A percentile compares a stretch with the other conserved stretches of the same genome.
phyloP scores from a whole-genome alignment of 2,329 filamentous ascomycete genomes.

The Fusarium gaditjirri region DNA sequence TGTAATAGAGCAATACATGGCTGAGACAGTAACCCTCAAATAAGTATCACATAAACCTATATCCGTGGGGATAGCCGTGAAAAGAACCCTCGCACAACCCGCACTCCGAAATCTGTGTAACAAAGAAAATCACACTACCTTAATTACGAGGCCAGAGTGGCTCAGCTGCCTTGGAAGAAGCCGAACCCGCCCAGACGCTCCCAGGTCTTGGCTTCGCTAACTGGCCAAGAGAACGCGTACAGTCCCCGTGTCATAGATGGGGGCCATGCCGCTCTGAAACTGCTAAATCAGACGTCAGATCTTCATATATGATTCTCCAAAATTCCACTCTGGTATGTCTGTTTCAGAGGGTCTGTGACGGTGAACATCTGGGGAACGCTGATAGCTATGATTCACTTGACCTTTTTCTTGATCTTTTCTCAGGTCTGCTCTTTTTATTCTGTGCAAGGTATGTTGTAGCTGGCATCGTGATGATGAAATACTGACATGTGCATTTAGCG shows the following conservation, averaged over 20 bases:
- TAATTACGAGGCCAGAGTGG: constrained; percentile 28
- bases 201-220: constrained; percentile 20
- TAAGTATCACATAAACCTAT: background rate
- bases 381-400: constrained; percentile 17
- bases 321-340: background rate
- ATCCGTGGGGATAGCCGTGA: background rate
- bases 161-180: constrained; percentile 32
- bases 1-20: background rate
- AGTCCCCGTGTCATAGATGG: constrained; percentile 23
- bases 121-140: background rate
- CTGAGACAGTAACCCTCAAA: background rate
- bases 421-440: background rate
- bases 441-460: constrained; percentile 8
- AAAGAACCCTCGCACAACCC: background rate
- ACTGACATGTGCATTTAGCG: constrained; percentile 7
- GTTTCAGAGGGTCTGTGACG: background rate
- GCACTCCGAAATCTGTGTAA: background rate
- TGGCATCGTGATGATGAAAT: background rate
- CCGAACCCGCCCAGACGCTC: constrained; percentile 1
- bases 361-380: background rate
- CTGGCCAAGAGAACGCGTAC: constrained; percentile 8
- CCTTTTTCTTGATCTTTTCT: constrained; percentile 4
- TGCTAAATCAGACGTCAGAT: background rate
- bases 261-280: background rate
- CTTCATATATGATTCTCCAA: background rate